These are phyloP conservation scores for Ajuga reptans DNA, from an alignment of 305 asterid genomes.

Conservation along the genomic window DNA sequence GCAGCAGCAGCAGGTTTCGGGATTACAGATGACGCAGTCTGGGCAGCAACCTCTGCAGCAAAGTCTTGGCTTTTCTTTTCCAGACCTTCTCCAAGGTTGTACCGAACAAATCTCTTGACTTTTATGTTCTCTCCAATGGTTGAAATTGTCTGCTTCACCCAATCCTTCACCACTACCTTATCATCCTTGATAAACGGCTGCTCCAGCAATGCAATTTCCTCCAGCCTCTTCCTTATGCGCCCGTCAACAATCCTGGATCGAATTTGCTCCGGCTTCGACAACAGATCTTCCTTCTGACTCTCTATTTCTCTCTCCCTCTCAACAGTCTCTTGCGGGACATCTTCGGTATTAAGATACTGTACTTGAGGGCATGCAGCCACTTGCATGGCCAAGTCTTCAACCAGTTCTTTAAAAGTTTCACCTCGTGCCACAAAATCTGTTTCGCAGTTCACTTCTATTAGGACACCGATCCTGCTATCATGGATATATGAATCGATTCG, in stretches of 20 bases:
- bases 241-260: constrained; percentile 88
- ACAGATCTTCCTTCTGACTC: constrained; percentile 85
- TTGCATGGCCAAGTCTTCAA: constrained; percentile 95
- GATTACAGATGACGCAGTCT: constrained; percentile 57
- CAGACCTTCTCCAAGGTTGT: constrained; percentile 92
- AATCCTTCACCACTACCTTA: constrained; percentile 74
- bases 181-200: constrained; percentile 93
- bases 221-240: constrained; percentile 76
- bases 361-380: constrained; percentile 97
- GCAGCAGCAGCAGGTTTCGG: constrained; percentile 43
- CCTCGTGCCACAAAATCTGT: constrained; percentile 95
- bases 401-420: constrained; percentile 79
- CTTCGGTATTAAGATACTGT: constrained; percentile 60
- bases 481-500: constrained; percentile 85
- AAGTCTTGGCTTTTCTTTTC: constrained; percentile 89
- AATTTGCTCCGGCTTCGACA: constrained; percentile 81
- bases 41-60: constrained; percentile 98
- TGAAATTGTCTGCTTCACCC: constrained; percentile 86
- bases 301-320: constrained; percentile 76
- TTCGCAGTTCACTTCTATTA: constrained; percentile 88
- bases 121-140: constrained; percentile 88
- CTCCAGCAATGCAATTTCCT: constrained; percentile 72
- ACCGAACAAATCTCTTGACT: constrained; percentile 70
- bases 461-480: constrained; percentile 83
- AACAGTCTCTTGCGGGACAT: constrained; percentile 62